Conservation (phyloP, 2,329 filamentous ascomycete species). For the Aspergillus bombycis region DNA sequence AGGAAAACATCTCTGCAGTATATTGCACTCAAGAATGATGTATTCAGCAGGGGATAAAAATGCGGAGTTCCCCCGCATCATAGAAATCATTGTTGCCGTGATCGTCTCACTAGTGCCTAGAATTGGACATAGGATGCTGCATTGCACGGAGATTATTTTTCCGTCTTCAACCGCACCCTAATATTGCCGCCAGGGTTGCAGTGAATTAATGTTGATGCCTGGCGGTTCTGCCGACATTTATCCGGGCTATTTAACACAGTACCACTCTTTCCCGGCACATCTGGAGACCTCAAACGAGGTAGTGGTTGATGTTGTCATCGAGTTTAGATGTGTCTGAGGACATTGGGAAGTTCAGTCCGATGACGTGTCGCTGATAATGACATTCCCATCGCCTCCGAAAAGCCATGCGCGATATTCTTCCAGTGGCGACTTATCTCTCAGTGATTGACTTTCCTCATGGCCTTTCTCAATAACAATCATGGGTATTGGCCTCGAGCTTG, state of each 20-base stretch:
- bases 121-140: not conserved
- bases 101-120: slow-evolving; percentile 1
- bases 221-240: slow-evolving; percentile 4
- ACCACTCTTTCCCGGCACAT: not conserved
- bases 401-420: not conserved
- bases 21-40: not conserved
- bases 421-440: not conserved
- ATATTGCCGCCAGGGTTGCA: not conserved
- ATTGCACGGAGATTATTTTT: slow-evolving; percentile 5
- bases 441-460: too few relatives aligned
- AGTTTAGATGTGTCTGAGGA: not conserved
- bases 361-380: too few relatives aligned
- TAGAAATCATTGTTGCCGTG: not conserved
- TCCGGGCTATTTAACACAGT: not conserved
- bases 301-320: not conserved
- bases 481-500: not conserved
- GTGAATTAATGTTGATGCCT: slow-evolving; percentile 1
- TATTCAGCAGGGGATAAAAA: not conserved
- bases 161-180: not conserved
- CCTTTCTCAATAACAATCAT: not conserved
- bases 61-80: slow-evolving; percentile 1
- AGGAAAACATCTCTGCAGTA: not conserved
- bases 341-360: not conserved
- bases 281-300: not conserved
- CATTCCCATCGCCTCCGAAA: not conserved